These are phyloP conservation scores for Chaetomium fimeti DNA, from an alignment of 495 filamentous ascomycete species.

Conservation along the genomic window DNA sequence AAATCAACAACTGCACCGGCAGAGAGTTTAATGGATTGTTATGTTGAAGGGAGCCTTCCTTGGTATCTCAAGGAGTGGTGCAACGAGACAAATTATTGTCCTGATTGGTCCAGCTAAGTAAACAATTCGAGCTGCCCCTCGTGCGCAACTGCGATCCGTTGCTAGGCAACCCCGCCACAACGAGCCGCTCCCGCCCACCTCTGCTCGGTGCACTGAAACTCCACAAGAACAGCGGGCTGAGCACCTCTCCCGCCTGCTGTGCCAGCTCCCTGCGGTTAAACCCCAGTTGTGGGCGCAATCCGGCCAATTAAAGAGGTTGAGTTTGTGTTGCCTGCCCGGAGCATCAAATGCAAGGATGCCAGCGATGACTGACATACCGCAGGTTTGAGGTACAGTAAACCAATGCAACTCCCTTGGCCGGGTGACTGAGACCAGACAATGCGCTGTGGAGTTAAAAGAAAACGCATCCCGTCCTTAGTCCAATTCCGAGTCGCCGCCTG, in stretches of 20 bases:
- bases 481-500: no score
- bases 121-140: conserved; percentile 30
- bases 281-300: background rate
- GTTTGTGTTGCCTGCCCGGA: conserved; percentile 4
- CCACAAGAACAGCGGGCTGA: background rate
- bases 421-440: conserved; percentile 1
- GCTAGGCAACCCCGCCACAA: conserved; percentile 25
- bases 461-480: no score
- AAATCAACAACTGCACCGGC: conserved; percentile 12
- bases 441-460: no score
- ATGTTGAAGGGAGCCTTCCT: conserved; percentile 30
- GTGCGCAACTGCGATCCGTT: conserved; percentile 18
- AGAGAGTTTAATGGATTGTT: conserved; percentile 18
- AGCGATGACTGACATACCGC: conserved; percentile 11
- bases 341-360: background rate
- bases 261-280: conserved; percentile 7
- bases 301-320: conserved; percentile 6
- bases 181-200: conserved; percentile 16
- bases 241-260: conserved; percentile 8
- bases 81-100: background rate
- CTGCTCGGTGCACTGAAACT: conserved; percentile 1
- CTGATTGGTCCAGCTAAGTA: conserved; percentile 33
- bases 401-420: conserved; percentile 16
- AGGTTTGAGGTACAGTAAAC: background rate
- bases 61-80: conserved; percentile 9